These are phyloP conservation scores for Botryobasidium botryosum DNA, from an alignment of 768 basidiomycete species.

Conservation along the genomic window DNA sequence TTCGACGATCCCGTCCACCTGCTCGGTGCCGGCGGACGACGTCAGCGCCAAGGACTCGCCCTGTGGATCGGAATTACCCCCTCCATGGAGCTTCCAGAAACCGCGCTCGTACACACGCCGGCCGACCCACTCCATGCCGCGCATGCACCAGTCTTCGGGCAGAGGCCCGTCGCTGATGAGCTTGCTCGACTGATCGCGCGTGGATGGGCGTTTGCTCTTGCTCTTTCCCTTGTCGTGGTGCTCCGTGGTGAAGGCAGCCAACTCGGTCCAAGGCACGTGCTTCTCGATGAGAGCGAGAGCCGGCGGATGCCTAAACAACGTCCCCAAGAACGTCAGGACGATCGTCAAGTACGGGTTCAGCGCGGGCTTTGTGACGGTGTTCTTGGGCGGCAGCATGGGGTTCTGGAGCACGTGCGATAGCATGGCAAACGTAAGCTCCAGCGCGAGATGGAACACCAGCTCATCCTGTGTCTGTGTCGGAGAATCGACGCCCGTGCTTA, in stretches of 20 bases:
- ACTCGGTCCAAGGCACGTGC: conserved; percentile 66
- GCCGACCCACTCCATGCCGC: conserved; percentile 95
- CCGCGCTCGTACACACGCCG: conserved; percentile 82
- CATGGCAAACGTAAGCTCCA: conserved; percentile 64
- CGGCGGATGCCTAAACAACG: conserved; percentile 45
- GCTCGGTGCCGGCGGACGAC: conserved; percentile 22
- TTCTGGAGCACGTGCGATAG: conserved; percentile 52
- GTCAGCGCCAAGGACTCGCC: conserved; percentile 28
- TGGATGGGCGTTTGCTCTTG: too few species aligned
- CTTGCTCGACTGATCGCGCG: conserved; percentile 28
- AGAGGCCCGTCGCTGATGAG: conserved; percentile 59
- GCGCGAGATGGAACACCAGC: conserved; percentile 49
- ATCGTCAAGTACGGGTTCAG: conserved; percentile 80
- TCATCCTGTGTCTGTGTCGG: conserved; percentile 31
- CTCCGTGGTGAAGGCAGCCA: conserved; percentile 22
- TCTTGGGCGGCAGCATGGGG: conserved; percentile 39
- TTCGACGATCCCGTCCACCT: conserved; percentile 62
- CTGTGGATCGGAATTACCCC: conserved; percentile 20
- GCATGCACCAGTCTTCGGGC: conserved; percentile 86
- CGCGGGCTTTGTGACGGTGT: conserved; percentile 34
- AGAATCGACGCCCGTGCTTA: background rate
- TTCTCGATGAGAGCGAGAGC: conserved; percentile 52
- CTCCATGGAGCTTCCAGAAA: conserved; percentile 80
- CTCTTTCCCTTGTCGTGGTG: conserved; percentile 6
- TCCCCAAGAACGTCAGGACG: conserved; percentile 76